phyloP scores from a whole-genome alignment of 495 filamentous ascomycete species.

The Cladorrhinum samala region DNA sequence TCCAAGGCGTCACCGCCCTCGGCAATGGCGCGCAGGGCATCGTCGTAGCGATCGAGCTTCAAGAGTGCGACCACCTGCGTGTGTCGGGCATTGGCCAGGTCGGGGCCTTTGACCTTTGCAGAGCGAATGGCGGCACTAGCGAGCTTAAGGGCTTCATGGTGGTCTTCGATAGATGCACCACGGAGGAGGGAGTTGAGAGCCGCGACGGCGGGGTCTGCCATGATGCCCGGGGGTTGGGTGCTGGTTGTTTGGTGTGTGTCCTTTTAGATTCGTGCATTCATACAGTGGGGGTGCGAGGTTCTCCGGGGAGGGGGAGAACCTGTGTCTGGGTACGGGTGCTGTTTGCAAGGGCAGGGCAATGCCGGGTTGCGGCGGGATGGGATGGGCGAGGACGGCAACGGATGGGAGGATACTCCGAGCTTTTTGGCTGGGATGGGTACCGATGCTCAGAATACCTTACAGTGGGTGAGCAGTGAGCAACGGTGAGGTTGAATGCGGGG shows the following conservation, averaged over 20 bases:
- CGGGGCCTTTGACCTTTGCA: constrained; percentile 57
- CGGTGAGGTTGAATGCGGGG: constrained; percentile 15
- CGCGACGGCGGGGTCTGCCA: constrained; percentile 40
- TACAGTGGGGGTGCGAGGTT: constrained; percentile 1
- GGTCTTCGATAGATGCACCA: constrained; percentile 40
- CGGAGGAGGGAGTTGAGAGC: constrained; percentile 47
- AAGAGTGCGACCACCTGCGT: constrained; percentile 79
- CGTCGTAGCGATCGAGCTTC: constrained; percentile 89
- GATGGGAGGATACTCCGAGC: neutral
- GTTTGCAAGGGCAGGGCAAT: too few relatives aligned
- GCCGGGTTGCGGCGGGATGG: neutral
- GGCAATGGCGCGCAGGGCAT: constrained; percentile 73
- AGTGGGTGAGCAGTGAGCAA: neutral
- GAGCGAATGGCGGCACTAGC: constrained; percentile 58
- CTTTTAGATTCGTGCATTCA: constrained; percentile 13
- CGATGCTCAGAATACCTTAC: too few relatives aligned
- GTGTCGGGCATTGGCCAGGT: constrained; percentile 54
- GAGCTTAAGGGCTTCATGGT: constrained; percentile 41
- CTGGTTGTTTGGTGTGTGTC: constrained; percentile 2
- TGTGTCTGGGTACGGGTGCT: neutral
- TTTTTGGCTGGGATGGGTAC: neutral
- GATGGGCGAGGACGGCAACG: neutral
- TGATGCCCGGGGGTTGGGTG: constrained; percentile 18
- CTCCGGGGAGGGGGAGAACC: constrained; percentile 13
- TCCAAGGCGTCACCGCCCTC: constrained; percentile 63